A percentile compares a stretch with the other conserved stretches of the same genome.
These are phyloP conservation scores for Panicum hallii DNA, from an alignment of 202 grass and related monocot species.

Conservation along the genomic window DNA sequence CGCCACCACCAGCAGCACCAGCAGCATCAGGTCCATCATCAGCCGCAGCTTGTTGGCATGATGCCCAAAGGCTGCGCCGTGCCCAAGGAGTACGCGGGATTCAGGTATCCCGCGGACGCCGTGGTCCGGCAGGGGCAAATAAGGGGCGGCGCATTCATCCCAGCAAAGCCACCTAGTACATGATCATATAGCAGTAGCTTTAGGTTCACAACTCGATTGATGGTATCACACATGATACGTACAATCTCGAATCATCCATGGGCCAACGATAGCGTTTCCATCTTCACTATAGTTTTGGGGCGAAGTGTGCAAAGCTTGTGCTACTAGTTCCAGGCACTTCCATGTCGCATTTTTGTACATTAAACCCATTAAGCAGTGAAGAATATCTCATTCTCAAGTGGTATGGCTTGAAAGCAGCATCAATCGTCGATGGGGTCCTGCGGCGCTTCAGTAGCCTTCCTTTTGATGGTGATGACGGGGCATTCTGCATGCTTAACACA, in stretches of 20 bases:
- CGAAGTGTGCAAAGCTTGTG: slow-evolving; percentile 39
- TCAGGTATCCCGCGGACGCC: slow-evolving; percentile 58
- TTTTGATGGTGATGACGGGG: slow-evolving; percentile 91
- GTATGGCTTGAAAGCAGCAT: slow-evolving; percentile 18
- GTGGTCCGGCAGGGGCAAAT: slow-evolving; percentile 55
- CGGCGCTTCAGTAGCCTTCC: slow-evolving; percentile 81
- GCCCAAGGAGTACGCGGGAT: slow-evolving; percentile 46
- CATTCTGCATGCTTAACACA: slow-evolving; percentile 95
- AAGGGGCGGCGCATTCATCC: slow-evolving; percentile 55
- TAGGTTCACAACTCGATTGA: slow-evolving; percentile 53
- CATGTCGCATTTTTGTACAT: slow-evolving; percentile 63
- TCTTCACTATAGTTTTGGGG: slow-evolving; percentile 70
- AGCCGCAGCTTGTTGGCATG: slow-evolving; percentile 33
- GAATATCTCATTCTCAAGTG: slow-evolving; percentile 48
- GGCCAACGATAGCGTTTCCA: slow-evolving; percentile 29
- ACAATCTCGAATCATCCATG: slow-evolving; percentile 32
- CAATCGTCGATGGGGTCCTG: slow-evolving; percentile 85
- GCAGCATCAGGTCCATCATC: neutral
- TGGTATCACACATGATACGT: slow-evolving; percentile 55
- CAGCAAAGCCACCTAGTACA: slow-evolving; percentile 52
- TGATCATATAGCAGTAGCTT: slow-evolving; percentile 47
- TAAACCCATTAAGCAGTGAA: slow-evolving; percentile 61
- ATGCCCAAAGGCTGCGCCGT: slow-evolving; percentile 41
- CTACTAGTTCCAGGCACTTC: slow-evolving; percentile 41
- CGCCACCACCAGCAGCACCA: slow-evolving; percentile 2